A percentile compares a stretch with the other conserved stretches of the same genome.
phyloP scores from a whole-genome alignment of 208 protist genomes.

The Spongospora subterranea region DNA sequence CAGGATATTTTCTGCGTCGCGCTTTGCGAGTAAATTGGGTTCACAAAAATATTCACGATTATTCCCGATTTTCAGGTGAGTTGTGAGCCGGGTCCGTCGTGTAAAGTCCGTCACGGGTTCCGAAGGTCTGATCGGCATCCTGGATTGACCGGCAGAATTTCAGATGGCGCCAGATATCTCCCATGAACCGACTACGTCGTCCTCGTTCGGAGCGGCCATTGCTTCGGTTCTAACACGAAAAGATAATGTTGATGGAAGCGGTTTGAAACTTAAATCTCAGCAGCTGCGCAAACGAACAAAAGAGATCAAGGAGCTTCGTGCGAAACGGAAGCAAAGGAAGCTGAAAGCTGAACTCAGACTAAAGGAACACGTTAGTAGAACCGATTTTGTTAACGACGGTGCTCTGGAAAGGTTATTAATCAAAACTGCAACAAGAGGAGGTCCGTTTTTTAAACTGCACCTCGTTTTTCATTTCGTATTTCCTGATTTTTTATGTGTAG shows the following conservation, averaged over 20 bases:
- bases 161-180: neutral
- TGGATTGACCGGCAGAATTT: neutral
- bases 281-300: no score
- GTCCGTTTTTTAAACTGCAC: neutral
- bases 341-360: neutral
- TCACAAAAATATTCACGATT: no score
- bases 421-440: conserved; percentile 26
- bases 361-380: conserved; percentile 1
- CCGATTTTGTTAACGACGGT: neutral
- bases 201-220: neutral
- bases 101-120: neutral
- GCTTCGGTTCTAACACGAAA: neutral
- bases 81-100: no score
- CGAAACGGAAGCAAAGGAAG: conserved; percentile 7
- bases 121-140: neutral
- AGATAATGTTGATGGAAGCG: neutral
- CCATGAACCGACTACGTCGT: no score
- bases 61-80: no score
- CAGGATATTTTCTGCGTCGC: no score
- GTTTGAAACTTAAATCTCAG: neutral
- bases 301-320: neutral
- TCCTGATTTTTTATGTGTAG: neutral
- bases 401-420: conserved; percentile 5
- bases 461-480: neutral
- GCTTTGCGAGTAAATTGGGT: no score